Base-by-base conservation (phyloP, 768 basidiomycete genomes). In the Rhizopogon rudus region DNA sequence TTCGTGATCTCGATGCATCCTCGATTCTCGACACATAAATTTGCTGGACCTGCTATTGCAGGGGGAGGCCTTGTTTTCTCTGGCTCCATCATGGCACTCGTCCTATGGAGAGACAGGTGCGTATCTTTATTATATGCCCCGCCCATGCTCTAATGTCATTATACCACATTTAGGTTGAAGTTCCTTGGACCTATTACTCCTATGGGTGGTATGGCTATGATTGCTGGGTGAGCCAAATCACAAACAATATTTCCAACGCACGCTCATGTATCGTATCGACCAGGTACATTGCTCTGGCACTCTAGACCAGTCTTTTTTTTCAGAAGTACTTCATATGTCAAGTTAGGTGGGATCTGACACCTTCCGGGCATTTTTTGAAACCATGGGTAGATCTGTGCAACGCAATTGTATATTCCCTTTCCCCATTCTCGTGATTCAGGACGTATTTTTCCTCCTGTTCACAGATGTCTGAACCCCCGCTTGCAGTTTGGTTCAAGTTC, bases 121-220 rank as follows among this genome's bases (percentile, higher is more conserved):
- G 71, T 37, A 10, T 14, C 13, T 28, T 31, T 60, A 14, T 54
- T 12, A 13, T 13, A 16, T 4, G 42, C 37, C 8, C 39, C 5
- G 37, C 5, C 31, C 28, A 28, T 48, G n/a, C 29, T 44, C 7
- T 52, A 25, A 51, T 37, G 37, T 60, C 46, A 59, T 20, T 14
- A 54, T 52, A 49, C 33, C 16, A 16, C 17, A 46, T 48, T 33
- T 57, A 81, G 77, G 40, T 66, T 81, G 58, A 79, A 67, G 58
- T 73, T 77, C 56, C 60, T 88, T 22, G 87, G 86, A 0, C 86
- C 84, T 7, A 69, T 86, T 49, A 89, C 87, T 29, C 87, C 88
- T 0, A 60, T 88, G 7, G 87, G 86, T 2, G 88, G 81, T 3
- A 53, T 77, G 17, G 50, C 81, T 1, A 82, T 86, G 82, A 86